Evolutionary conservation across 345 rosid species (phyloP).

Genomic region (Mallotus nudiflorus): DNA sequence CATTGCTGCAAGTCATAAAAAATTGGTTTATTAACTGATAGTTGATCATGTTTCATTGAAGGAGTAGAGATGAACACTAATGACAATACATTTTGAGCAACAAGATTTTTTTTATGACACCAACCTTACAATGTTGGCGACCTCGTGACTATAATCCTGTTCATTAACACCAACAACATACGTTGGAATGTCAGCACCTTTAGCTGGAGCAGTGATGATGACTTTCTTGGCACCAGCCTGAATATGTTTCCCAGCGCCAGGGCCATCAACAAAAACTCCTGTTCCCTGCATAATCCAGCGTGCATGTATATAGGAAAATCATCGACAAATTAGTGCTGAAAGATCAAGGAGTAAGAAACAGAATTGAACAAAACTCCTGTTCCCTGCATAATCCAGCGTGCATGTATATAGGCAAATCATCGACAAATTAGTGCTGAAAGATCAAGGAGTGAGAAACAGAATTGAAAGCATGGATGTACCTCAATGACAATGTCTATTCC

Average conservation of each 20-base stretch:
- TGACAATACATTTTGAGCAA: too few relatives aligned
- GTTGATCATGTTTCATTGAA: neutral
- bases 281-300: slow-evolving; percentile 63
- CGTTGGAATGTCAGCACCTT: slow-evolving; percentile 97
- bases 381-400: too few relatives aligned
- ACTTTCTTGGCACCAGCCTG: slow-evolving; percentile 99
- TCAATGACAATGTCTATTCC: slow-evolving; percentile 98
- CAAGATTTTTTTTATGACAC: slow-evolving; percentile 9
- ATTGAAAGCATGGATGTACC: too few relatives aligned
- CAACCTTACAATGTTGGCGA: slow-evolving; percentile 80
- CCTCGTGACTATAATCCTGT: slow-evolving; percentile 71
- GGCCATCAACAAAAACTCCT: slow-evolving; percentile 99
- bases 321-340: too few relatives aligned
- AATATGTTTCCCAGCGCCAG: slow-evolving; percentile 98
- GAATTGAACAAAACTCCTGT: too few relatives aligned
- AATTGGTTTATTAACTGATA: neutral
- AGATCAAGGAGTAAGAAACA: too few relatives aligned
- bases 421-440: too few relatives aligned
- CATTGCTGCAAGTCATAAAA: slow-evolving; percentile 59
- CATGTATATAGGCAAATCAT: too few relatives aligned
- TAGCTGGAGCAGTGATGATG: slow-evolving; percentile 95
- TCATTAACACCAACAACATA: slow-evolving; percentile 95
- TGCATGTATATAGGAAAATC: too few relatives aligned
- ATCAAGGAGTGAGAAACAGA: neutral
- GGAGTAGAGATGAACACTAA: neutral